Percentiles rank a stretch among this genome's conserved stretches.
Evolutionary conservation across 2,329 filamentous ascomycete species (phyloP).

Genomic region (Alternaria brassicicola): DNA sequence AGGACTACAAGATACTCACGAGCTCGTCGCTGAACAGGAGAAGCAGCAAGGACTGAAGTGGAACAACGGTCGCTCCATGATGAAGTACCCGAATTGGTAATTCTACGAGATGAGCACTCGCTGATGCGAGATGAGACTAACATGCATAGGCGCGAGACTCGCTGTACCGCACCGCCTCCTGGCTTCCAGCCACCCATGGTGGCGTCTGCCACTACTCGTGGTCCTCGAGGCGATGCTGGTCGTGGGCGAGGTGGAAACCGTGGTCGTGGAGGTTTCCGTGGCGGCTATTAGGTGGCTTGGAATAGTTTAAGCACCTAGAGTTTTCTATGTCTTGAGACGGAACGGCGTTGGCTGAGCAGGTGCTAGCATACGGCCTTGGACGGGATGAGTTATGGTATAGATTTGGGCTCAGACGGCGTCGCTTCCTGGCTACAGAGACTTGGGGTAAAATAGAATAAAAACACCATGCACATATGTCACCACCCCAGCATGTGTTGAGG

Average conservation of each 20-base stretch:
- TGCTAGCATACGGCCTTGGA: neutral
- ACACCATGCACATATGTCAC: neutral
- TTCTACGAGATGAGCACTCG: neutral
- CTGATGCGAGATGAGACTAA: neutral
- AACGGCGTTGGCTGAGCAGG: neutral
- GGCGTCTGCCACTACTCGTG: neutral
- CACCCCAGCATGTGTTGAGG: neutral
- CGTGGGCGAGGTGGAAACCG: neutral
- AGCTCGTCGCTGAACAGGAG: neutral
- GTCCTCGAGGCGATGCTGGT: neutral
- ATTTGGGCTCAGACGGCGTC: neutral
- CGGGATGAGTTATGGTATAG: neutral
- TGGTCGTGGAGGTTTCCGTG: neutral
- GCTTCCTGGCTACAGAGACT: neutral
- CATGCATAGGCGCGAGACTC: neutral
- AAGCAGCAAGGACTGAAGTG: neutral
- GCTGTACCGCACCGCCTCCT: neutral
- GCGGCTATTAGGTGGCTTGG: neutral
- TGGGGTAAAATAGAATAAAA: neutral
- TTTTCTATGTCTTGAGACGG: neutral
- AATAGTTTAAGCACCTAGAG: neutral
- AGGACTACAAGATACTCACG: neutral
- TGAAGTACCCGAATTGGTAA: slow-evolving; percentile 13
- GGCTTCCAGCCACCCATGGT: neutral
- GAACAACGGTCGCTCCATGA: neutral